A percentile compares a stretch with the other conserved stretches of the same genome.
Evolutionary conservation across 2,329 filamentous ascomycete species (phyloP).

Genomic region (Beauveria medogensis): DNA sequence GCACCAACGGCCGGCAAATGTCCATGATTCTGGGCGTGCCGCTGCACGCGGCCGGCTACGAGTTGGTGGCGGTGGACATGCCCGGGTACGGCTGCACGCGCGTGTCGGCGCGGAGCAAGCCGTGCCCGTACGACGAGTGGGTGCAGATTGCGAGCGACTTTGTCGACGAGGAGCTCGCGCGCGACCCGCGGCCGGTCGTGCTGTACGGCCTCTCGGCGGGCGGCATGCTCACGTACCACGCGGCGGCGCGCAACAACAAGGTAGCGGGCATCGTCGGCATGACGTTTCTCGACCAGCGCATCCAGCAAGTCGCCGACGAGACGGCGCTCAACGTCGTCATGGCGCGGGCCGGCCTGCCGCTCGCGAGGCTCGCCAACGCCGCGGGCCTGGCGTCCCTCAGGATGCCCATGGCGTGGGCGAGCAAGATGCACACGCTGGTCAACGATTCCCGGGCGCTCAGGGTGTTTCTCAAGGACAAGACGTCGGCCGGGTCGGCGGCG

Average conservation of each 20-base stretch:
- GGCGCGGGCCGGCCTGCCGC: not conserved
- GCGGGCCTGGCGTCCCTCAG: not conserved
- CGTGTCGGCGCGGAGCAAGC: not conserved
- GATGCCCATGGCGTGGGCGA: not conserved
- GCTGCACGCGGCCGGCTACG: not conserved
- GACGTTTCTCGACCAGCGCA: not conserved
- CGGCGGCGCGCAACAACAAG: not conserved
- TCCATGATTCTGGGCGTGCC: not conserved
- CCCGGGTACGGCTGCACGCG: not conserved
- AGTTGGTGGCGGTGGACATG: not conserved
- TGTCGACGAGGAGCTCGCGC: not conserved
- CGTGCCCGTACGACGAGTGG: not conserved
- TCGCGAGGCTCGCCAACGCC: not conserved
- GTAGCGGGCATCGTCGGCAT: not conserved
- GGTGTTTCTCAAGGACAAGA: not conserved
- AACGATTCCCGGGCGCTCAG: not conserved
- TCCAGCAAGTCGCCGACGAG: constrained; percentile 1
- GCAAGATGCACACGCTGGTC: not conserved
- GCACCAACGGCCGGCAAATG: constrained; percentile 3
- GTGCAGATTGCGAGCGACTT: constrained; percentile 2
- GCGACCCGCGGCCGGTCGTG: not conserved
- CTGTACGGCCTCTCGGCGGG: not conserved
- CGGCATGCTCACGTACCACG: constrained; percentile 1
- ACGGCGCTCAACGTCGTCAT: not conserved
- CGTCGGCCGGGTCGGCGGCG: not conserved